phyloP scores from a whole-genome alignment of 2,329 filamentous ascomycete species.

The Bimuria novae-zelandiae region DNA sequence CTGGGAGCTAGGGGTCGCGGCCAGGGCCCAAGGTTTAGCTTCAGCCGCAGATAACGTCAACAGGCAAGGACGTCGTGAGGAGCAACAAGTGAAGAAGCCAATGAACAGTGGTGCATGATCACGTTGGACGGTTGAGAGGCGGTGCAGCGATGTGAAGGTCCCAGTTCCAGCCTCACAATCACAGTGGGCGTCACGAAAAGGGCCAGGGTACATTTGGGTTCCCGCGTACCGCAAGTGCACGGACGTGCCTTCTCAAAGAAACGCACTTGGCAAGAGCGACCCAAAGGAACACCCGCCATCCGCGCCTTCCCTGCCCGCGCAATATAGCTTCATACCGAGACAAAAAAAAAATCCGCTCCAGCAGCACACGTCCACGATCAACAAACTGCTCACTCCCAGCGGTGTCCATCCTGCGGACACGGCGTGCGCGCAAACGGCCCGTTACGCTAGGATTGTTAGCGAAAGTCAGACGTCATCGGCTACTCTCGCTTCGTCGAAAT shows the following conservation, averaged over 20 bases:
- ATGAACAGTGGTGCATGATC: slow-evolving; percentile 8
- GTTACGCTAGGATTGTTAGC: neutral
- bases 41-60: neutral
- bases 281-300: slow-evolving; percentile 4
- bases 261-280: slow-evolving; percentile 7
- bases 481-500: slow-evolving; percentile 12
- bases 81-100: neutral
- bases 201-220: too few relatives aligned
- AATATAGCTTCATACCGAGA: neutral
- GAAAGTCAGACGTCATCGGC: slow-evolving; percentile 16
- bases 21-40: slow-evolving; percentile 5
- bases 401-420: neutral
- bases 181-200: neutral
- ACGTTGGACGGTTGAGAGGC: slow-evolving; percentile 7
- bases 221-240: slow-evolving; percentile 10
- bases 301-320: slow-evolving; percentile 5
- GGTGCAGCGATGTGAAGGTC: too few relatives aligned
- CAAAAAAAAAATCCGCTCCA: neutral
- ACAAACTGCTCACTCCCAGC: neutral
- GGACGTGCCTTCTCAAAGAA: slow-evolving; percentile 15
- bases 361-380: neutral
- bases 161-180: neutral
- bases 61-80: neutral
- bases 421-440: neutral
- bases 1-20: neutral